phyloP scores from a whole-genome alignment of 352 stramenopile genomes.

The Plasmopara muralis region DNA sequence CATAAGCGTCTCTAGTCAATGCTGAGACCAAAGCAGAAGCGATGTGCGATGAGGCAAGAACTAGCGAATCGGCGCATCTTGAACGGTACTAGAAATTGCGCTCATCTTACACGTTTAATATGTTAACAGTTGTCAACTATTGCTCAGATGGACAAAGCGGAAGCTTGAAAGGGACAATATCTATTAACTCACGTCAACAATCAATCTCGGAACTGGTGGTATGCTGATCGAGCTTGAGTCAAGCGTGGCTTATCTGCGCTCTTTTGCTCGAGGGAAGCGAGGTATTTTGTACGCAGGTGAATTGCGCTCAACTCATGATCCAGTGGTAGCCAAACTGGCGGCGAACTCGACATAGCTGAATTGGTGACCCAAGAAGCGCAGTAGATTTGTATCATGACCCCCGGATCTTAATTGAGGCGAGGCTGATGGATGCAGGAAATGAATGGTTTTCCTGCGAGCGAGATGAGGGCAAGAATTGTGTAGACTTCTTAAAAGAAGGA shows the following conservation, averaged over 20 bases:
- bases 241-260: slow-evolving; percentile 30
- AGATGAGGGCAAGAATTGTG: slow-evolving; percentile 45
- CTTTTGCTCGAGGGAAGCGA: slow-evolving; percentile 63
- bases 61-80: slow-evolving; percentile 30
- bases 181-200: slow-evolving; percentile 35
- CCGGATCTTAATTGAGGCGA: slow-evolving; percentile 47
- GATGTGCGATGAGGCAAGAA: background rate
- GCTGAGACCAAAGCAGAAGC: slow-evolving; percentile 3
- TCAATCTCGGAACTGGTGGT: slow-evolving; percentile 7
- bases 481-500: slow-evolving; percentile 41
- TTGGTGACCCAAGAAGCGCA: slow-evolving; percentile 48
- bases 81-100: slow-evolving; percentile 26
- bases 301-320: slow-evolving; percentile 7
- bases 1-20: slow-evolving; percentile 5
- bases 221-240: slow-evolving; percentile 18
- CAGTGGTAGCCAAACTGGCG: slow-evolving; percentile 52
- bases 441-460: slow-evolving; percentile 63
- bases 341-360: slow-evolving; percentile 18
- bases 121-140: background rate
- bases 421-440: slow-evolving; percentile 29
- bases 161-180: slow-evolving; percentile 53
- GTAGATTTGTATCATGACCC: slow-evolving; percentile 60
- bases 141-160: slow-evolving; percentile 52
- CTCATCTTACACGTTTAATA: no score
- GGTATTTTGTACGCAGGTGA: slow-evolving; percentile 49